Evolutionary conservation across 2,329 filamentous ascomycete species (phyloP), one percentile per base, ranked within the genome.

Genomic region (Aspergillus sp.): DNA sequence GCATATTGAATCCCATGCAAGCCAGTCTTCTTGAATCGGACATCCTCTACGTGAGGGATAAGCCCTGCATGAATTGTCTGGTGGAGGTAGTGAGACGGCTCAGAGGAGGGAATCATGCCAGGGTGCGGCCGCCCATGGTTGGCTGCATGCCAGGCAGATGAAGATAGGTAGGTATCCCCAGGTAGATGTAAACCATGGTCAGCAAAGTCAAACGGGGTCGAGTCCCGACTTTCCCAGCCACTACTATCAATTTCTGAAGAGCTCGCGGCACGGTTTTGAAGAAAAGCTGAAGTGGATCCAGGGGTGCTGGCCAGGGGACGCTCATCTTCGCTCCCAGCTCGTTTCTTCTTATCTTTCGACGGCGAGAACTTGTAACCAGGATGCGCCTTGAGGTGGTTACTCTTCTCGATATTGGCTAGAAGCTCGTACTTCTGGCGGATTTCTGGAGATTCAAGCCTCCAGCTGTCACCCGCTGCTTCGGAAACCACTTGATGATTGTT

Each of bases 401-500:
- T 83, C 48, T 92, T 86, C 77, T 98, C 95, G 19, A 90, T 83
- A 69, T 86, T 87, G 21, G 95, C 91, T 80, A 91, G 88, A 15
- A 86, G 81, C 71, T 90, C 91, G 80, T 92, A 99, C 68, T 89
- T 83, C 19, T 88, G 84, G 58, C 89, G 87, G 60, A 97, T 76
- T 47, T 86, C 82, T n/a, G 86, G 79, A 0, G 90, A 83, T 74
- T 98, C 95, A 68, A 92, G 78, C 5, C 87, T 86, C 95, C 95
- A 99, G 70, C 91, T 94, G 58, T 86, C 82, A 27, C 93, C 95
- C 59, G 91, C 92, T n/a, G 95, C 86, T 49, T 88, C 87, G 2
- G 94, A 98, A 25, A 98, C 90, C 38, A 95, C 82, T 75, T 99
- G 94, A 75, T 99, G 94, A 77, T 98, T 97, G 75, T 95, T 94